These are phyloP conservation scores for Bruguiera gymnorhiza DNA, from an alignment of 345 rosid species.

Conservation along the genomic window DNA sequence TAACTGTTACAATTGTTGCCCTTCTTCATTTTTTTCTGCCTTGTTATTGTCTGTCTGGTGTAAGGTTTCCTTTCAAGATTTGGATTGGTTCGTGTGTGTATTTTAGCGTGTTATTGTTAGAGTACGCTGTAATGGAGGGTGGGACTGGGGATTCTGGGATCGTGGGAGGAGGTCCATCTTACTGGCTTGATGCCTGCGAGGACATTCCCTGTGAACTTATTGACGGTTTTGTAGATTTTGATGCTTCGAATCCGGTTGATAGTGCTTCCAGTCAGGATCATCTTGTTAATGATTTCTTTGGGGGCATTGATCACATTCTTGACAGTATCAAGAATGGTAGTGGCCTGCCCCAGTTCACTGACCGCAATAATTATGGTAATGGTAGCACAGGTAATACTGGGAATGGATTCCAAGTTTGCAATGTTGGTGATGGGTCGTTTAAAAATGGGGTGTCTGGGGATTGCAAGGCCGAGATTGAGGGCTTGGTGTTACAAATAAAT, in stretches of 20 bases:
- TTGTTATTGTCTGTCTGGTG: neutral
- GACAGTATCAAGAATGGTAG: slow-evolving; percentile 78
- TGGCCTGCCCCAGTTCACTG: slow-evolving; percentile 39
- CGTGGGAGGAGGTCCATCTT: slow-evolving; percentile 49
- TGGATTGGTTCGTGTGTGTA: neutral
- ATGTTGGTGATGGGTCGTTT: slow-evolving; percentile 19
- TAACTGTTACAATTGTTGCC: neutral
- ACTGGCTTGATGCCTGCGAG: slow-evolving; percentile 96
- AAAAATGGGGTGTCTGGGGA: slow-evolving; percentile 18
- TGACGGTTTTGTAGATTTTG: slow-evolving; percentile 63
- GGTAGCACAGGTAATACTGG: slow-evolving; percentile 2
- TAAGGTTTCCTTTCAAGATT: too few species aligned
- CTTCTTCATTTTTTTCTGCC: neutral
- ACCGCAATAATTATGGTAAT: neutral
- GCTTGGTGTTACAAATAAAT: slow-evolving; percentile 22
- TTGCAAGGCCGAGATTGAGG: slow-evolving; percentile 15
- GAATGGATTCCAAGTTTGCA: slow-evolving; percentile 27
- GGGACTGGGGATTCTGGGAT: slow-evolving; percentile 40
- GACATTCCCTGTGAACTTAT: slow-evolving; percentile 68
- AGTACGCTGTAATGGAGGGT: slow-evolving; percentile 42
- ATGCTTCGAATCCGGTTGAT: slow-evolving; percentile 43
- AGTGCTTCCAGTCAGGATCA: slow-evolving; percentile 38
- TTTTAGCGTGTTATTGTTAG: neutral
- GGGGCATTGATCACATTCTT: slow-evolving; percentile 88
- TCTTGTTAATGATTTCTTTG: slow-evolving; percentile 62